phyloP scores from a whole-genome alignment of 495 filamentous ascomycete genomes.

The Aspergillus panamensis region DNA sequence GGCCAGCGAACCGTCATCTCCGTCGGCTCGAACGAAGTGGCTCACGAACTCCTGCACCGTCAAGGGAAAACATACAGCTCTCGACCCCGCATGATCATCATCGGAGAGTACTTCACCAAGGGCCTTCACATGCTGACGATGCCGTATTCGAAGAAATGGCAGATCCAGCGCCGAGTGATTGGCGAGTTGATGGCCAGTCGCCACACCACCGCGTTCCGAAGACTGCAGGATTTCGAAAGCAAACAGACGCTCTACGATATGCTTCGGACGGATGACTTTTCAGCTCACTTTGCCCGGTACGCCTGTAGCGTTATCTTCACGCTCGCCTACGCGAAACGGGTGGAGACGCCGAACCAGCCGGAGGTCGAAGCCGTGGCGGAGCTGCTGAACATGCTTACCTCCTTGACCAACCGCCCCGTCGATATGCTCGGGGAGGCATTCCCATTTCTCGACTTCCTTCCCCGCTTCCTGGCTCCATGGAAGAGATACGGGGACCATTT shows the following conservation, averaged over 20 bases:
- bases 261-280: conserved; percentile 17
- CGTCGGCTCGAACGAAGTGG: conserved; percentile 16
- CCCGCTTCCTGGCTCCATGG: not conserved
- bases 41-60: conserved; percentile 22
- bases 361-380: conserved; percentile 20
- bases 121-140: conserved; percentile 39
- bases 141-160: conserved; percentile 42
- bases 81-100: conserved; percentile 20
- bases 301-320: conserved; percentile 23
- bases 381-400: conserved; percentile 16
- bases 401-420: not conserved
- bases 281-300: conserved; percentile 17
- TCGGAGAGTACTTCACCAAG: conserved; percentile 8
- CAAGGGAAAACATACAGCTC: conserved; percentile 22
- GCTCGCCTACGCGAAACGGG: conserved; percentile 26
- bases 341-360: not conserved
- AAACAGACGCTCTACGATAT: conserved; percentile 24
- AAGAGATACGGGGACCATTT: conserved; percentile 24
- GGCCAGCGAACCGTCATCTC: conserved; percentile 15
- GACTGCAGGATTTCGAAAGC: conserved; percentile 39
- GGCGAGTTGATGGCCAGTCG: conserved; percentile 28
- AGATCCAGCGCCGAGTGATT: conserved; percentile 29
- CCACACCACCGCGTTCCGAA: conserved; percentile 30
- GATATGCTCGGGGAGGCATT: not conserved
- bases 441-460: not conserved